Base-by-base conservation (phyloP, 2,329 filamentous ascomycete species). In the Sarocladium strictum region DNA sequence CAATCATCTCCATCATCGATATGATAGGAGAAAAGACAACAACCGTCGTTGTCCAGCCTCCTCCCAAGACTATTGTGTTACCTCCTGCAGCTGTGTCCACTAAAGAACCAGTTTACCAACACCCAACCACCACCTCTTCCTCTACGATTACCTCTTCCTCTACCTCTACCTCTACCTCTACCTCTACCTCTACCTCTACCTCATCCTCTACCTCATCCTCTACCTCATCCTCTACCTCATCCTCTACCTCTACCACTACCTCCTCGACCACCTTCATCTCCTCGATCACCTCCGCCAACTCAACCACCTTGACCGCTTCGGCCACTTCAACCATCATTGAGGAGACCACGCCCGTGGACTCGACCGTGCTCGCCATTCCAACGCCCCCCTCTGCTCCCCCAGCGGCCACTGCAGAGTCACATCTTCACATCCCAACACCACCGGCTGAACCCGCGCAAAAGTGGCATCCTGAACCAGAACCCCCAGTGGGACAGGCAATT, bases 1-100 rank as follows among this genome's bases (percentile, higher is more conserved):
- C 66, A 11, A 60, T 60, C 24, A 40, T 71, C 32, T 65, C 67
- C 17, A 54, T 70, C 47, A 61, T 71, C 47, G 62, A 67, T 52
- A 57, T 69, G 6, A 58, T 59, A 1, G 60, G 54, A 23, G 55
- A 61, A 1, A 5, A 54, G 41, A 9, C 43, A 1, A 38, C 26
- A 1, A 40, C 58, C 32, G 40, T 55, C 7, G 54, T n/a, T n/a
- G n/a, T 54, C 6, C 23, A 53, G n/a, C 37, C 62, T 2, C 17
- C 11, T 9, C 37, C 33, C 2, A 40, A 58, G 32, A 50, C 55
- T 9, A 55, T 55, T 6, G 60, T 3, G 54, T 52, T 33, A 27
- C 56, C 23, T 55, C 60, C 40, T 12, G 53, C 9, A 26, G 55
- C 49, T 11, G 32, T 47, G n/a, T 41, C 50, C n/a, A 37, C 57